Evolutionary conservation across 1,284 basidiomycete species (phyloP).

Genomic region (Leccinum pallidistipes): DNA sequence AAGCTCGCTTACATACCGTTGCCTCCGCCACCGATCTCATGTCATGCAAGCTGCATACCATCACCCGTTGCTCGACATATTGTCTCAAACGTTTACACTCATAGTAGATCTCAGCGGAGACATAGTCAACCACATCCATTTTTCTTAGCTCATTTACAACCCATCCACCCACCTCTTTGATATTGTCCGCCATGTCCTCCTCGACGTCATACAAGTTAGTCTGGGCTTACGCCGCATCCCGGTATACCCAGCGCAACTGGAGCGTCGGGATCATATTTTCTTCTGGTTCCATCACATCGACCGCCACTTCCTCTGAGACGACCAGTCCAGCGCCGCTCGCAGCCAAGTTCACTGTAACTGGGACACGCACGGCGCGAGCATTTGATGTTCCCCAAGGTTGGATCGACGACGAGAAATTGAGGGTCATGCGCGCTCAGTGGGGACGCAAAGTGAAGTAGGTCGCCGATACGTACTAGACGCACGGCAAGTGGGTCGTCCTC

Average conservation of each 20-base stretch:
- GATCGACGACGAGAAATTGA: constrained; percentile 64
- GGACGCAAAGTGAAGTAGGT: constrained; percentile 66
- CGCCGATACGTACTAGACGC: constrained; percentile 64
- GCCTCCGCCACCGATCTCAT: constrained; percentile 40
- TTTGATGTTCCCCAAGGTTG: constrained; percentile 70
- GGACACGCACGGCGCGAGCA: constrained; percentile 63
- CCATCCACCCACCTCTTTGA: constrained; percentile 69
- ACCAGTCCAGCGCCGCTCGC: constrained; percentile 1
- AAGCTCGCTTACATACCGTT: constrained; percentile 51
- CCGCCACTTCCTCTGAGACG: constrained; percentile 19
- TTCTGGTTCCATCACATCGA: constrained; percentile 20
- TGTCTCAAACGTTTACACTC: constrained; percentile 65
- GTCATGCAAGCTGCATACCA: constrained; percentile 71
- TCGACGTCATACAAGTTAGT: constrained; percentile 66
- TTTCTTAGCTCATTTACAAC: constrained; percentile 72
- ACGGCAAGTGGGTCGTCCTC: constrained; percentile 82
- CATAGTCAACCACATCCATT: constrained; percentile 51
- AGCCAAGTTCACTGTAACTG: constrained; percentile 44
- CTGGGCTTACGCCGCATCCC: constrained; percentile 65
- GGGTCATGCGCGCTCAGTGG: constrained; percentile 71
- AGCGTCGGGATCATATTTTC: constrained; percentile 67
- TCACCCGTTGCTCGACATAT: constrained; percentile 70
- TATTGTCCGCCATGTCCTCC: constrained; percentile 57
- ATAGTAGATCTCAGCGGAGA: constrained; percentile 60
- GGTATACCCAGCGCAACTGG: constrained; percentile 78